Base-by-base conservation (phyloP, 73 alveolate species). In the Paramecium sonneborni region DNA sequence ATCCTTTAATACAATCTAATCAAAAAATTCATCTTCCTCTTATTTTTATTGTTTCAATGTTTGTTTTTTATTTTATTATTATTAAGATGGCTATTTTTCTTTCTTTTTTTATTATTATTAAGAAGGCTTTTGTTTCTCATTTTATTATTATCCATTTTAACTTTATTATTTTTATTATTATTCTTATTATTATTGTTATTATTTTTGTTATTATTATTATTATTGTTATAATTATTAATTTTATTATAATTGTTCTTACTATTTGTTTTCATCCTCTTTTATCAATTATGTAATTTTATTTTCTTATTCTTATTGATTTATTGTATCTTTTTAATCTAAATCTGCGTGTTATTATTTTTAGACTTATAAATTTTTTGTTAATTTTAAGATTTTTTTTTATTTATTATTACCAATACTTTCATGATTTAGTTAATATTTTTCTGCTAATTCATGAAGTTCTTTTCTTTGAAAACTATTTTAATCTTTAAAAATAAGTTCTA, bases 361-460 rank as follows among this genome's bases (percentile, higher is more conserved):
- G 7, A 28, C 10, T 74, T 74, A n/a, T 28, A 14, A 8, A 2
- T 37, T 34, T 57, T 74, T 74, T 15, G 87, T 35, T 74, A 39
- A 34, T 35, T 10, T 34, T 5, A 37, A 74, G 6, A 30, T 74
- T 74, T 39, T 57, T n/a, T n/a, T 52, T n/a, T 32, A 28, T 74
- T 37, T 74, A 5, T 39, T 12, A 28, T 8, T 74, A 15, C 98
- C 98, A 24, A 57, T 57, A 58, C 96, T 92, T 39, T 95, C 93
- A 86, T 95, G 98, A 43, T 70, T 8, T 20, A 95, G 41, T n/a
- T 86, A 37, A 32, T 85, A 37, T 56, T 74, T 85, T 85, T 95
- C 97, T 24, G 96, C 95, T 34, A 85, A 39, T 28, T 82, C 96
- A 85, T 95, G 98, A 2, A 94, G 93, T 18, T 55, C 79, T 56